Evolutionary conservation across 2,329 filamentous ascomycete genomes (phyloP).

Genomic region (Botrytis cinerea): DNA sequence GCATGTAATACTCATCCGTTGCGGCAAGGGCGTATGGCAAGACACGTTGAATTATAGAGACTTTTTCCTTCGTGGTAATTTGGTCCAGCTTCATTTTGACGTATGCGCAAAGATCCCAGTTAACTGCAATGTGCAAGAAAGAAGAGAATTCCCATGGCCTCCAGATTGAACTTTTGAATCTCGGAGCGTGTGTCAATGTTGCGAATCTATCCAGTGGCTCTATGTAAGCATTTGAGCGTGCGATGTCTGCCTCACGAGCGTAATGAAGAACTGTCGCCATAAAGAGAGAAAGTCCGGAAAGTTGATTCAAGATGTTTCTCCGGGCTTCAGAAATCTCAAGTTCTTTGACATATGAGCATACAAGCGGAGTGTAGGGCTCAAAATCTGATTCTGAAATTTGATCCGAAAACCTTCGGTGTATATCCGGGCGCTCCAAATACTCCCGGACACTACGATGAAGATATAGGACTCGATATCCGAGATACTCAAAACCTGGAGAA

Average conservation of each 20-base stretch:
- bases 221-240: not conserved
- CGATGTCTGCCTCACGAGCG: not conserved
- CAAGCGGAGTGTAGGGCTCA: not conserved
- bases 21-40: not conserved
- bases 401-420: not conserved
- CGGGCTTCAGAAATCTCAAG: not conserved
- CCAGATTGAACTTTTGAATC: not conserved
- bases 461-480: not conserved
- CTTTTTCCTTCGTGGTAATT: not conserved
- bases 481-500: not conserved
- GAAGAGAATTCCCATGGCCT: not conserved
- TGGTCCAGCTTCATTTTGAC: not conserved
- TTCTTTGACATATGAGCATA: not conserved
- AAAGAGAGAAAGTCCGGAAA: not conserved
- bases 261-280: not conserved
- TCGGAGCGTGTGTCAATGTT: not conserved
- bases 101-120: slow-evolving; percentile 9
- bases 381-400: not conserved
- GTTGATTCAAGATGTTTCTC: not conserved
- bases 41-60: not conserved
- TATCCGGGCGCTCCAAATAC: not conserved
- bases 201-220: not conserved
- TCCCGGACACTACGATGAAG: not conserved
- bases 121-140: not conserved
- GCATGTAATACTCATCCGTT: not conserved